Percentiles rank a stretch among this genome's conserved stretches.
These are phyloP conservation scores for Capsella bursapastoris DNA, from an alignment of 345 rosid species.

Conservation along the genomic window DNA sequence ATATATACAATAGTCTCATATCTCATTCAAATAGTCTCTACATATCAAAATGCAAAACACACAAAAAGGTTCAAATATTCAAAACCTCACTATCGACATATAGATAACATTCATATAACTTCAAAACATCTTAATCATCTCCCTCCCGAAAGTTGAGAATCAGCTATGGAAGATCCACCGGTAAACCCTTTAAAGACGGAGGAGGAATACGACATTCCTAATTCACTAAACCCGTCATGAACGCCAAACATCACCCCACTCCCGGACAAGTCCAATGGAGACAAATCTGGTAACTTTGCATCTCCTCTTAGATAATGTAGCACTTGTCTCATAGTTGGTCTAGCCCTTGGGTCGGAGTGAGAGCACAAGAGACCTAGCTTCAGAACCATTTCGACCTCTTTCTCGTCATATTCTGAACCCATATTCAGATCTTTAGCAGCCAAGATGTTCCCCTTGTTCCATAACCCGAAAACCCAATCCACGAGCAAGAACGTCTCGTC, in stretches of 20 bases:
- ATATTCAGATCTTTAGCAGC: constrained; percentile 60
- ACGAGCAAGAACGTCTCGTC: constrained; percentile 54
- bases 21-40: background rate
- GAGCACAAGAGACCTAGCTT: constrained; percentile 84
- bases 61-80: constrained; percentile 10
- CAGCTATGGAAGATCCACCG: constrained; percentile 49
- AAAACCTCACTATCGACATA: background rate
- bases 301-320: constrained; percentile 71
- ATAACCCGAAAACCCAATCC: constrained; percentile 81
- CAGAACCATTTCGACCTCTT: constrained; percentile 55
- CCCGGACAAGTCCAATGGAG: constrained; percentile 45
- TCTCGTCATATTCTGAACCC: constrained; percentile 47
- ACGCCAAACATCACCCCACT: constrained; percentile 46
- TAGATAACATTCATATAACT: background rate
- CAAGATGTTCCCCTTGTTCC: constrained; percentile 54
- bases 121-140: constrained; percentile 39
- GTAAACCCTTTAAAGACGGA: constrained; percentile 45
- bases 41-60: constrained; percentile 12
- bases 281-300: constrained; percentile 51
- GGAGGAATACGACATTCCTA: constrained; percentile 49
- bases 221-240: constrained; percentile 53
- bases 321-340: constrained; percentile 82
- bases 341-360: constrained; percentile 50
- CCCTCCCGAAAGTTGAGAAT: constrained; percentile 65
- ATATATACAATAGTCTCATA: background rate